Evolutionary conservation across 2,329 filamentous ascomycete genomes (phyloP).

Genomic region (Colletotrichum costaricense): DNA sequence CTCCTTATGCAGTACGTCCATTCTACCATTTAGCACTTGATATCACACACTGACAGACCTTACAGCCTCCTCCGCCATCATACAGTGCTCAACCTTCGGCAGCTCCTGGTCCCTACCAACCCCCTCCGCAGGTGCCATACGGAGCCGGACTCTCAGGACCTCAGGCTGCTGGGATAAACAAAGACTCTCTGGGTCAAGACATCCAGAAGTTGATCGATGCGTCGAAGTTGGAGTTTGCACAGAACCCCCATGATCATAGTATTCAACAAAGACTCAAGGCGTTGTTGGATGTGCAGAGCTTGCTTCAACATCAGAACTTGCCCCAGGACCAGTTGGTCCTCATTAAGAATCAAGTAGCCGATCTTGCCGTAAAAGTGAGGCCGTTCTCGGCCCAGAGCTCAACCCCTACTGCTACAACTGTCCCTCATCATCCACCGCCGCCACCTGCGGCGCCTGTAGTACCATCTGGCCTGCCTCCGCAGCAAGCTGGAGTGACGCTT

Average conservation of each 20-base stretch:
- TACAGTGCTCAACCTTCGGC: constrained; percentile 52
- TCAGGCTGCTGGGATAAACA: constrained; percentile 61
- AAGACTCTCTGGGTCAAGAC: constrained; percentile 84
- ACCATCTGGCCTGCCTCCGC: constrained; percentile 40
- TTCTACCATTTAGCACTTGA: neutral
- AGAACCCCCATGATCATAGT: constrained; percentile 79
- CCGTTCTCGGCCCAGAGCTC: constrained; percentile 55
- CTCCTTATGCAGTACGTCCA: constrained; percentile 29
- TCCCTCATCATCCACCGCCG: constrained; percentile 47
- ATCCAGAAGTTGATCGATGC: constrained; percentile 81
- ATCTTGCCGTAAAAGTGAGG: constrained; percentile 75
- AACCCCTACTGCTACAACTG: constrained; percentile 53
- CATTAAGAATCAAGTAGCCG: constrained; percentile 86
- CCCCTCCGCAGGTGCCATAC: constrained; percentile 52
- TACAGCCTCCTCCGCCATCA: constrained; percentile 48
- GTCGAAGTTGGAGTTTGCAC: constrained; percentile 79
- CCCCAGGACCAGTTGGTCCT: constrained; percentile 84
- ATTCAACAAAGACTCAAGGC: constrained; percentile 85
- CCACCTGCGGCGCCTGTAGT: constrained; percentile 48
- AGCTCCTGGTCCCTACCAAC: constrained; percentile 53
- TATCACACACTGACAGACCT: neutral
- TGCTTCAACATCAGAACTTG: constrained; percentile 82
- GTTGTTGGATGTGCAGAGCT: constrained; percentile 84
- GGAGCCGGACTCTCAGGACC: constrained; percentile 45
- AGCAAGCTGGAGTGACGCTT: constrained; percentile 55